phyloP scores from a whole-genome alignment of 108 stramenopile species.

The Nitzschia inconspicua region DNA sequence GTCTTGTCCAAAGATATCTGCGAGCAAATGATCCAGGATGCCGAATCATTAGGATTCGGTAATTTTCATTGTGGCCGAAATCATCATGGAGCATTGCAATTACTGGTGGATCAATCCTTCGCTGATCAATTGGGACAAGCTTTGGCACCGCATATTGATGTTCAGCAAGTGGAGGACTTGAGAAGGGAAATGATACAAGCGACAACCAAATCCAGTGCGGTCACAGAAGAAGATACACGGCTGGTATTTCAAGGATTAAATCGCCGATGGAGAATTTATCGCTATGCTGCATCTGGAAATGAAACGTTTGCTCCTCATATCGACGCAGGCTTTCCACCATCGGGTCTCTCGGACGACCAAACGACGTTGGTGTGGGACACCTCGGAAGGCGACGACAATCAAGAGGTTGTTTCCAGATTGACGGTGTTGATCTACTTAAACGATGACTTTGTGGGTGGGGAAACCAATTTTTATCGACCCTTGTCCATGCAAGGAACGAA shows the following conservation, averaged over 20 bases:
- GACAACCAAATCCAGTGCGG: background rate
- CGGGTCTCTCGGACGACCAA: conserved; percentile 56
- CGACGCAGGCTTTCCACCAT: conserved; percentile 86
- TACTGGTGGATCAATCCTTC: conserved; percentile 52
- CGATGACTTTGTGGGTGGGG: conserved; percentile 83
- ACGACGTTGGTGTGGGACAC: conserved; percentile 41
- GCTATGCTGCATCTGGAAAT: conserved; percentile 49
- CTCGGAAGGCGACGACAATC: conserved; percentile 1
- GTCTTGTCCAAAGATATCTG: conserved; percentile 47
- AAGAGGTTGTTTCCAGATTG: conserved; percentile 63
- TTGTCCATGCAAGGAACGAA: background rate
- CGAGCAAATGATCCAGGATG: conserved; percentile 50
- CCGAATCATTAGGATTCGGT: conserved; percentile 60
- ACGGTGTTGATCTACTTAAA: conserved; percentile 85
- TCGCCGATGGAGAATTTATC: conserved; percentile 75
- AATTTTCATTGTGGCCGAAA: conserved; percentile 70
- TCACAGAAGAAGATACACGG: conserved; percentile 19
- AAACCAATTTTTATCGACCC: conserved; percentile 79
- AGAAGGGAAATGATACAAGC: conserved; percentile 21
- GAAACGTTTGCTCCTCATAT: conserved; percentile 85
- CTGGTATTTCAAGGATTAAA: conserved; percentile 61
- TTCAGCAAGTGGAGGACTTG: conserved; percentile 36
- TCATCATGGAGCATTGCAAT: conserved; percentile 75
- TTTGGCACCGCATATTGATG: conserved; percentile 59
- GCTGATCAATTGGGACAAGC: conserved; percentile 41